Base-by-base conservation (phyloP, 768 basidiomycete genomes). In the Rhodosporidiobolus odoratus region DNA sequence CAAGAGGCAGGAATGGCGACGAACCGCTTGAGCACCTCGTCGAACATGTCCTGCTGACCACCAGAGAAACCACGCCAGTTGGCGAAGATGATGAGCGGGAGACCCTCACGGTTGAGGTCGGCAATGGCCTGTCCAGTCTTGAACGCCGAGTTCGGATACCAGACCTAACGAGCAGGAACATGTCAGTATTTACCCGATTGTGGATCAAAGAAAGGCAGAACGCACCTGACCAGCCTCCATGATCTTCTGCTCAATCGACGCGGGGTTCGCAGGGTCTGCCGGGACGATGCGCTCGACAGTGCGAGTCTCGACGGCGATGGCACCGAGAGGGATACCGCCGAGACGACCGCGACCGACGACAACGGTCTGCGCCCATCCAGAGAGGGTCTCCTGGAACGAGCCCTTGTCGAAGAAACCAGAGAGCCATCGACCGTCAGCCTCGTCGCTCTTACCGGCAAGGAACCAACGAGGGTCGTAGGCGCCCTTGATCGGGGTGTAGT, bases 61-160 rank as follows among this genome's bases (percentile, higher is more conserved):
- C 96, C 96, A 30, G 96, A 99, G 87, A 99, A 99, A 34, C 96
- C 96, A 83, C 96, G 90, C 93, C 96, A 98, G 83, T 99, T 99
- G 64, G 96, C 96, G 78, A 99, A 97, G 80, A 99, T 94, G 80
- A 98, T 94, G 69, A 99, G 84, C 7, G 96, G 96, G 21, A 99
- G 83, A 32, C 91, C 92, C 81, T 99, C 96, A 52, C 96, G 89
- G 81, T 95, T 90, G 83, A 98, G 91, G 82, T 99, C 96, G 80
- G 93, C 93, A 83, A 98, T 98, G 23, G 96, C 95, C 78, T 98
- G 96, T 13, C 94, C 96, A 13, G 96, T 99, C 85, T 99, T 99
- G 84, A 96, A 94, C 10, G 96, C 94, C 9, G 92, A 95, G 81
- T 99, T 98, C 43, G 96, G 96, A 80, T 97, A 98, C 96, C 96